These are phyloP conservation scores for Diutina ranongensis DNA, from an alignment of 1,139 yeast species.

Conservation along the genomic window DNA sequence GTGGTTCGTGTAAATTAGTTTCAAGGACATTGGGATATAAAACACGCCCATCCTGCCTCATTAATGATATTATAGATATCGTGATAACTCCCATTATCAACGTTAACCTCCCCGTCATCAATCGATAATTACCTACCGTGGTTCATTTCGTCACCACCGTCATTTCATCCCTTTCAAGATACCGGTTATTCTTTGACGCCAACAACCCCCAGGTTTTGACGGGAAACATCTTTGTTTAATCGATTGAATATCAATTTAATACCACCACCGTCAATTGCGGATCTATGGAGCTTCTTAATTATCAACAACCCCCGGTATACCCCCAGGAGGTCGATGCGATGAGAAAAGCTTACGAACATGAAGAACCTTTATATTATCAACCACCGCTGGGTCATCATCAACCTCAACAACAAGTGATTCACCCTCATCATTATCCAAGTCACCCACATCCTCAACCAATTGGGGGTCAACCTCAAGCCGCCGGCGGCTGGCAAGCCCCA, in stretches of 20 bases:
- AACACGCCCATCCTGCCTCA: not conserved
- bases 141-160: too few relatives aligned
- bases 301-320: conserved; percentile 2
- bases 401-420: not conserved
- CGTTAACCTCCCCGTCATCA: not conserved
- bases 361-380: conserved; percentile 1
- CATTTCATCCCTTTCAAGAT: too few relatives aligned
- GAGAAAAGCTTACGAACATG: conserved; percentile 4
- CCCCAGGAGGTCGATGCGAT: conserved; percentile 4
- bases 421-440: not conserved
- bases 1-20: conserved; percentile 1
- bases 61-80: too few relatives aligned
- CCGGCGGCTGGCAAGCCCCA: not conserved
- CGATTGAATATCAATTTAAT: too few relatives aligned
- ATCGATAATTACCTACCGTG: not conserved
- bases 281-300: conserved; percentile 5
- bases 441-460: not conserved
- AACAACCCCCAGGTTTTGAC: too few relatives aligned
- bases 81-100: not conserved
- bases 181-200: too few relatives aligned
- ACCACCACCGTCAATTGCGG: not conserved
- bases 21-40: not conserved
- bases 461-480: not conserved
- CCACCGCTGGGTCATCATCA: not conserved
- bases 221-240: too few relatives aligned